Evolutionary conservation across 345 rosid species (phyloP), one percentile per base, ranked within the genome.

Genomic region (Pistacia vera): DNA sequence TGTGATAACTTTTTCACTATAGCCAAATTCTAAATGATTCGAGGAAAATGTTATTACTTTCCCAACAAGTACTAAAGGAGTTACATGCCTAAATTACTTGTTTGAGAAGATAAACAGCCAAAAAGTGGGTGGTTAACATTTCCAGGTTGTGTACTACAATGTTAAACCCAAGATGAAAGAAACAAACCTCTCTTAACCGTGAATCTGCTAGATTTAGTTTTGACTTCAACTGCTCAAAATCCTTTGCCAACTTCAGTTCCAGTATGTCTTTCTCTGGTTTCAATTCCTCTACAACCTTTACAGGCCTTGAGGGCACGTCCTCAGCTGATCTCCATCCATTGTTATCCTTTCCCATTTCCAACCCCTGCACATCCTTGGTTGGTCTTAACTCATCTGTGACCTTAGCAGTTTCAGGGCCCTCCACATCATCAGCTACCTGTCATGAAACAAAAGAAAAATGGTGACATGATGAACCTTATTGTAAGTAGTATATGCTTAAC

Each of bases 141-240:
- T 67, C 16, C 44, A 28, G 5, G 35, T 51, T 2, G 7, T 10
- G 12, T 14, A 4, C 3, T 46, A 58, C 18, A 11, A 74, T 59
- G 8, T 68, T 63, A 48, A 66, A 58, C 54, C 55, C 18, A 74
- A 41, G 33, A 71, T 2, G 28, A 18, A 65, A 67, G 52, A 22
- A 58, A 64, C 76, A 11, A 11, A 87, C 90, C 80, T 84, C 86
- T 66, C 60, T 79, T 38, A 85, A 68, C 62, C 80, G 82, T 30
- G 80, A 77, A 77, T 85, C 80, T 81, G 72, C 64, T 49, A n/a
- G 61, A 61, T 70, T 62, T 44, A 89, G 76, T 82, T 78, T 81
- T 28, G 79, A 78, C 66, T 76, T 85, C 69, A 87, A 71, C 35
- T 77, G 82, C 72, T 86, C 81, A 66, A 77, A 79, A 67, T 86